phyloP scores from a whole-genome alignment of 1,284 basidiomycete species.

The Trametes sp. region DNA sequence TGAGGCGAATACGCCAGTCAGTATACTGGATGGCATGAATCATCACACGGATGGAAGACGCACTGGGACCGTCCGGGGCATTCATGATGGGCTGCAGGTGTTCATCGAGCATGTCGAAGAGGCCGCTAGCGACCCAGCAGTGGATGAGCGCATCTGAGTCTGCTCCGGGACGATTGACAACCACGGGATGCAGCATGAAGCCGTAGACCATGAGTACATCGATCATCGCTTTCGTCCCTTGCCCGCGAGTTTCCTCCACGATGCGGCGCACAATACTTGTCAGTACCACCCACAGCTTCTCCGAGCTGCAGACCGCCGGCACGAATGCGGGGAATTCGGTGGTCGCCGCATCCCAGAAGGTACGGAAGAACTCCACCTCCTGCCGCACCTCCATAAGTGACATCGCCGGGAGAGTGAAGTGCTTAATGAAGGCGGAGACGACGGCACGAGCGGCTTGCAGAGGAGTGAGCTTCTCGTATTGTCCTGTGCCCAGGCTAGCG shows the following conservation, averaged over 20 bases:
- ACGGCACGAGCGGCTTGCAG: neutral
- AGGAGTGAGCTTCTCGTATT: neutral
- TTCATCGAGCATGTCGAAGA: constrained; percentile 11
- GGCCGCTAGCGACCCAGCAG: constrained; percentile 1
- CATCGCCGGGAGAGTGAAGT: neutral
- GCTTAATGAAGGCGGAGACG: neutral
- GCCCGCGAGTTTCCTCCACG: neutral
- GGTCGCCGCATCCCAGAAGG: neutral
- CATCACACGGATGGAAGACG: neutral
- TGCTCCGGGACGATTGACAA: neutral
- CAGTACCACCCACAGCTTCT: constrained; percentile 1
- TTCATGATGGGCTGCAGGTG: neutral
- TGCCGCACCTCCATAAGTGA: neutral
- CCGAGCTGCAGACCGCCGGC: neutral
- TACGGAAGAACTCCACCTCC: neutral
- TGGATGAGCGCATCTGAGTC: neutral
- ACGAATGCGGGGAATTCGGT: neutral
- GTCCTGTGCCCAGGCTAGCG: neutral
- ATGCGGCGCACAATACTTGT: neutral
- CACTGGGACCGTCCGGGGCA: neutral
- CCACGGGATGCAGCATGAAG: neutral
- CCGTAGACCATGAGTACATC: neutral
- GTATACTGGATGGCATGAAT: neutral
- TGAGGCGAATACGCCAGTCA: neutral
- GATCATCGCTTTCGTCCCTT: neutral